Evolutionary conservation across 306 rosid genomes (phyloP).

Genomic region (Vicia faba): DNA sequence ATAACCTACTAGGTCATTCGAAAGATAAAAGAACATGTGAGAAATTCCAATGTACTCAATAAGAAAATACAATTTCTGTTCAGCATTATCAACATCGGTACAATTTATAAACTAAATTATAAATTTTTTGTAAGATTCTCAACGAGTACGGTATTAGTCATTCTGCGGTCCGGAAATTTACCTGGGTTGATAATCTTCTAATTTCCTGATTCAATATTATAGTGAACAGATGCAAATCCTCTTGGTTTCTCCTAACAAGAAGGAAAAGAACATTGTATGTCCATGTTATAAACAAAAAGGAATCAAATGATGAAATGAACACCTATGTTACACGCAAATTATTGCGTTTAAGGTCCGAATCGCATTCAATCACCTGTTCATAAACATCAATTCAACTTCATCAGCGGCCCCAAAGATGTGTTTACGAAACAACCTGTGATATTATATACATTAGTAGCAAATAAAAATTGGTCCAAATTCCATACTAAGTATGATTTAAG

Average conservation of each 20-base stretch:
- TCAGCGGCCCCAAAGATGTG: constrained; percentile 92
- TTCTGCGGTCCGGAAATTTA: constrained; percentile 36
- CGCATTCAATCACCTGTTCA: constrained; percentile 72
- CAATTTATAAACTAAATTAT: not conserved
- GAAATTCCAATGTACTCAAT: constrained; percentile 8
- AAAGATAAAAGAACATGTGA: not conserved
- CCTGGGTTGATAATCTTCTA: constrained; percentile 85
- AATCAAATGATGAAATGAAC: constrained; percentile 4
- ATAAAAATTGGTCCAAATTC: too few relatives aligned
- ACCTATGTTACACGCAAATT: constrained; percentile 23
- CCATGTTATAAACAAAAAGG: constrained; percentile 26
- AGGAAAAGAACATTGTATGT: constrained; percentile 10
- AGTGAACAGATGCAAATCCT: constrained; percentile 78
- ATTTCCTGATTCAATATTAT: constrained; percentile 87
- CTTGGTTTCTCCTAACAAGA: constrained; percentile 77
- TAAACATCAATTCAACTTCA: constrained; percentile 89
- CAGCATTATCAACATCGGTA: constrained; percentile 22
- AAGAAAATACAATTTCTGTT: not conserved
- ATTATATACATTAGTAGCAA: constrained; percentile 24
- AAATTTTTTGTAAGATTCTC: constrained; percentile 13
- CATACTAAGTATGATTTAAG: too few relatives aligned
- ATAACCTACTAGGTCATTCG: constrained; percentile 64
- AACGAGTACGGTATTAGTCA: not conserved
- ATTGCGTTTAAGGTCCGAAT: constrained; percentile 23
- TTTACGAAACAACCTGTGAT: constrained; percentile 77